Evolutionary conservation across 371 early-diverging fungal genomes (phyloP).

Genomic region (Syncephalis plumigaleata): DNA sequence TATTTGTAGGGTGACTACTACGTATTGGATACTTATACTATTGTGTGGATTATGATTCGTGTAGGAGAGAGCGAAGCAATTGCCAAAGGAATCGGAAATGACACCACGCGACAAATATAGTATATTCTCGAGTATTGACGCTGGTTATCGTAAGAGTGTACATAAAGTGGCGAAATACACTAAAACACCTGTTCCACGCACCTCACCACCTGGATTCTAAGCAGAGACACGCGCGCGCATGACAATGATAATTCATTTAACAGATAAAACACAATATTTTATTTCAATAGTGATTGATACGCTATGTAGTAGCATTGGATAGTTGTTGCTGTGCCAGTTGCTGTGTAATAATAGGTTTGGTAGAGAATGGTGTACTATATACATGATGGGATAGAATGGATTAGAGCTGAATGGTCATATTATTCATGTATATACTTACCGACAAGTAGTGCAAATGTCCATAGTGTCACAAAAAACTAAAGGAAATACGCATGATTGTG

Average conservation of each 20-base stretch:
- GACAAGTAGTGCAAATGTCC: slow-evolving; percentile 64
- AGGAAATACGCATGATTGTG: no score
- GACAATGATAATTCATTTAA: no score
- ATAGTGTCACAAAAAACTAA: slow-evolving; percentile 55
- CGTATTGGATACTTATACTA: neutral
- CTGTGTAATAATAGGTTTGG: neutral
- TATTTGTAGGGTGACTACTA: no score
- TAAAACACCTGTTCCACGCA: slow-evolving; percentile 64
- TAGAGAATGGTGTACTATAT: no score
- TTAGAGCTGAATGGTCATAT: no score
- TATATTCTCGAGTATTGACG: slow-evolving; percentile 62
- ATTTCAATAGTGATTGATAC: no score
- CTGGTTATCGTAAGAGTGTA: slow-evolving; percentile 78
- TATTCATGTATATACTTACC: slow-evolving; percentile 16
- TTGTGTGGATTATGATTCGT: neutral
- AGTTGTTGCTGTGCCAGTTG: neutral
- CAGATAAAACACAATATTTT: no score
- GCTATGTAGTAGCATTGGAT: neutral
- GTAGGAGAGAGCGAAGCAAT: slow-evolving; percentile 42
- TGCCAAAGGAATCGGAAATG: slow-evolving; percentile 77
- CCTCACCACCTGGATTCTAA: slow-evolving; percentile 63
- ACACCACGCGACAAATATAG: slow-evolving; percentile 83
- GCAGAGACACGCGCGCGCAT: no score
- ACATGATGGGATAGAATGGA: no score
- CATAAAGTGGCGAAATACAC: slow-evolving; percentile 94